Percentiles rank a stretch among this genome's conserved stretches.
Conservation (phyloP, 208 protist species). For the Acanthamoeba pearcei region DNA sequence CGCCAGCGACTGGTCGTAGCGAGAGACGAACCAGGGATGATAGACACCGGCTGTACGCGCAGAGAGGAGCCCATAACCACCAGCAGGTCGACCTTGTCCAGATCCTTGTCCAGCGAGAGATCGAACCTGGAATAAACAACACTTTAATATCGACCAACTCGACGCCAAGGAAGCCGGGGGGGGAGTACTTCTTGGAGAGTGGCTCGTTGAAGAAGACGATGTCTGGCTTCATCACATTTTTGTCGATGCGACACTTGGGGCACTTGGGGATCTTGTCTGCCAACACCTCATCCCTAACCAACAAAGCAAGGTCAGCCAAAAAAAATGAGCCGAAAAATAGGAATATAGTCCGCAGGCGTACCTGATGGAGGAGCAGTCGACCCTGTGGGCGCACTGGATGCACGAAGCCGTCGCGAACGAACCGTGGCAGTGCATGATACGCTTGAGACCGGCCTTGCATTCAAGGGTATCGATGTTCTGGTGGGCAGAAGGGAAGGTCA, state of each 20-base stretch:
- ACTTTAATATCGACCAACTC: no score
- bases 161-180: background rate
- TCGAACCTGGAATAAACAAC: conserved; percentile 64
- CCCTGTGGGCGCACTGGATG: conserved; percentile 55
- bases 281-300: background rate
- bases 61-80: conserved; percentile 87
- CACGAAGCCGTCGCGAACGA: conserved; percentile 74
- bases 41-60: conserved; percentile 84
- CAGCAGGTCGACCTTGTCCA: conserved; percentile 79
- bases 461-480: conserved; percentile 89
- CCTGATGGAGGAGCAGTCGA: conserved; percentile 45
- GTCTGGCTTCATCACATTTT: conserved; percentile 82
- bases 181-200: conserved; percentile 71
- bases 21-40: conserved; percentile 1
- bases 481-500: conserved; percentile 36
- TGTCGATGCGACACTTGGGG: conserved; percentile 45
- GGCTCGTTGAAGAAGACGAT: conserved; percentile 87
- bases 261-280: conserved; percentile 55
- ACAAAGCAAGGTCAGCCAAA: no score
- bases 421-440: conserved; percentile 81
- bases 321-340: background rate
- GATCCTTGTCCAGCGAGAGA: conserved; percentile 75
- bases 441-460: conserved; percentile 77
- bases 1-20: no score
- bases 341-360: background rate